Evolutionary conservation across 2,329 filamentous ascomycete species (phyloP).

Genomic region (Aquanectria penicillioides): DNA sequence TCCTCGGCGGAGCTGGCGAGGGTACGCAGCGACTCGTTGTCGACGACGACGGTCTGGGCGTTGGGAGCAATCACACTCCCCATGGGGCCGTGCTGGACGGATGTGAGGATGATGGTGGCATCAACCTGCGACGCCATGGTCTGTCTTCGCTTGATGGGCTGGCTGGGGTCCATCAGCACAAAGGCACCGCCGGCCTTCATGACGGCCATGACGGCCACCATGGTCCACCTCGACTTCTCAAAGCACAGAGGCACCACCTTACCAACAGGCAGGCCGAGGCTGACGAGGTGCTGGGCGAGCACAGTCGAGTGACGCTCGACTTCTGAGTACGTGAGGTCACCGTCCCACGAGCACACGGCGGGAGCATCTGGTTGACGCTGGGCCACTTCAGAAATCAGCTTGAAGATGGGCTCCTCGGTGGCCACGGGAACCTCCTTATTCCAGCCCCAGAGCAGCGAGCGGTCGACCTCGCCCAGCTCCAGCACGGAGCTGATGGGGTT

Average conservation of each 20-base stretch:
- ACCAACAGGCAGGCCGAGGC: slow-evolving; percentile 37
- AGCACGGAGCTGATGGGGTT: slow-evolving; percentile 28
- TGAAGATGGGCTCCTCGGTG: slow-evolving; percentile 35
- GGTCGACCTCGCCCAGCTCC: slow-evolving; percentile 33
- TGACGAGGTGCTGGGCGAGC: slow-evolving; percentile 32
- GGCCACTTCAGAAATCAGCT: slow-evolving; percentile 38
- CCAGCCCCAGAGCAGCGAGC: slow-evolving; percentile 38
- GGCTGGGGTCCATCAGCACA: slow-evolving; percentile 43
- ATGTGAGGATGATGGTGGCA: slow-evolving; percentile 34
- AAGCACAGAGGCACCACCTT: slow-evolving; percentile 45
- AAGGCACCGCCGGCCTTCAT: slow-evolving; percentile 48
- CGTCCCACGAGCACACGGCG: slow-evolving; percentile 46
- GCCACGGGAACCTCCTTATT: slow-evolving; percentile 35
- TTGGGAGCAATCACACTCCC: slow-evolving; percentile 32
- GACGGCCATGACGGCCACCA: slow-evolving; percentile 44
- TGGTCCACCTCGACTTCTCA: slow-evolving; percentile 46
- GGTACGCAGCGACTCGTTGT: slow-evolving; percentile 19
- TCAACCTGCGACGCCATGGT: slow-evolving; percentile 35
- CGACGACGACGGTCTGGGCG: slow-evolving; percentile 31
- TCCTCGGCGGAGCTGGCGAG: slow-evolving; percentile 28
- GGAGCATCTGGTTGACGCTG: slow-evolving; percentile 33
- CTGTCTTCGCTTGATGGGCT: slow-evolving; percentile 37
- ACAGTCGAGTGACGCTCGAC: slow-evolving; percentile 38
- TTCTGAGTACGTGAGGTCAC: slow-evolving; percentile 42
- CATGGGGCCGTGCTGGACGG: slow-evolving; percentile 27